A percentile compares a stretch with the other conserved stretches of the same genome.
phyloP scores from a whole-genome alignment of 2,329 filamentous ascomycete genomes.

The Endothia cerciana region DNA sequence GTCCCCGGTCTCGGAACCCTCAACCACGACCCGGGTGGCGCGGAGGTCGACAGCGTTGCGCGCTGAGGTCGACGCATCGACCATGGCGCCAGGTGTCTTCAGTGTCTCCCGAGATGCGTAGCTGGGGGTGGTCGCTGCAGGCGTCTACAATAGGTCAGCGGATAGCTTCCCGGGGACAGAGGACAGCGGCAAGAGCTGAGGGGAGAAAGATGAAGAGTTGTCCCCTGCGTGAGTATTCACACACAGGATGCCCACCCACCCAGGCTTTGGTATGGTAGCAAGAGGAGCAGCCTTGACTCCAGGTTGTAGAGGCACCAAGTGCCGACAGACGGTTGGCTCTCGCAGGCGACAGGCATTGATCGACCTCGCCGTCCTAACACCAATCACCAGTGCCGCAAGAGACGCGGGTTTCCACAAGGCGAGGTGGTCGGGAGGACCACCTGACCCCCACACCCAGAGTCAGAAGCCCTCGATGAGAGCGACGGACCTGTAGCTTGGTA shows the following conservation, averaged over 20 bases:
- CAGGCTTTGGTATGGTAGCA: constrained; percentile 17
- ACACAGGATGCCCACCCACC: constrained; percentile 22
- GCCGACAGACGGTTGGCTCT: too few species aligned
- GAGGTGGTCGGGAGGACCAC: constrained; percentile 4
- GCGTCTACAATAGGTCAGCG: background rate
- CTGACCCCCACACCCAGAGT: constrained; percentile 15
- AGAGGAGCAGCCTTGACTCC: constrained; percentile 23
- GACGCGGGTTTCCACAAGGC: constrained; percentile 12
- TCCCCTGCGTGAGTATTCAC: constrained; percentile 22
- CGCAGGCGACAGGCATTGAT: too few species aligned
- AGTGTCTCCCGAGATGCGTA: too few species aligned
- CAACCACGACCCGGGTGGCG: constrained; percentile 7
- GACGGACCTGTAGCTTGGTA: constrained; percentile 18
- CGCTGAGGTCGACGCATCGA: background rate
- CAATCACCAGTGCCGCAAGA: background rate
- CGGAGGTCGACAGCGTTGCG: constrained; percentile 10
- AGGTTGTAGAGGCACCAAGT: too few species aligned
- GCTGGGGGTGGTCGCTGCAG: background rate
- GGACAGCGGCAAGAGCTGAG: background rate
- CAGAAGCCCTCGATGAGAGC: background rate
- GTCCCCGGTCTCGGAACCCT: background rate
- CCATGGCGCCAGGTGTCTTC: background rate
- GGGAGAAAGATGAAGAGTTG: background rate
- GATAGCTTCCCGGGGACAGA: background rate
- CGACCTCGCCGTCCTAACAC: background rate